Base-by-base conservation (phyloP, 1,284 basidiomycete species). In the Irpex rosettiformis region DNA sequence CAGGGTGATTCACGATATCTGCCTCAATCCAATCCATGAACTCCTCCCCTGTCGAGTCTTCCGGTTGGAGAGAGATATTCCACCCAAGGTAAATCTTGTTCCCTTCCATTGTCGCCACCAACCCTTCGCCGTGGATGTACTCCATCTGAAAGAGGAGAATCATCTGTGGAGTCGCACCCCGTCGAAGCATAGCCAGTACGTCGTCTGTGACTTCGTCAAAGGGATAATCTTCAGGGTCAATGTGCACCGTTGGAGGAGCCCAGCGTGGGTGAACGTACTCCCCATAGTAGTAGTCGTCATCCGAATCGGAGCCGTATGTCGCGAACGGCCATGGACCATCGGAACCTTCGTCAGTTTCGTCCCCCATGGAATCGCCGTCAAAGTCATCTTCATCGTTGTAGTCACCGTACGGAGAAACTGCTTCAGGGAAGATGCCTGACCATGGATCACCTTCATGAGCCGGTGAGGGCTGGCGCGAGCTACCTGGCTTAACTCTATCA, bases 91-190 rank as follows among this genome's bases (percentile, higher is more conserved):
- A 83, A 8, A 77, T 70, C 65, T 74, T 75, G 58, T 71, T 69
- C n/a, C 70, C 72, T 43, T 73, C 73, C 54, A 71, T 76, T 53
- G 80, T 59, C 25, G 69, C 72, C 4, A 58, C 60, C 16, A 89
- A 74, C 1, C 87, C 87, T 3, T 74, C 70, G 10, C 68, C 60
- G 64, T 85, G 84, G 0, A 68, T 65, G 65, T 89, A 89, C 13
- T 72, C 68, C 75, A 89, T 79, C 8, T 77, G 69, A 62, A 78
- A 88, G 24, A 72, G 70, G 27, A 77, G 73, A 52, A 88, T 76
- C 85, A 89, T 87, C 52, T 74, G 77, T 54, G 75, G 61, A 0
- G 82, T 81, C 55, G 79, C 85, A 3, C 87, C 87, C 16, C 87
- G 83, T 6, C 81, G 80, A 21, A 87, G 75, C 65, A 89, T 78